Evolutionary conservation across 176 grass and related monocot genomes (phyloP).

Genomic region (Eleusine indica): DNA sequence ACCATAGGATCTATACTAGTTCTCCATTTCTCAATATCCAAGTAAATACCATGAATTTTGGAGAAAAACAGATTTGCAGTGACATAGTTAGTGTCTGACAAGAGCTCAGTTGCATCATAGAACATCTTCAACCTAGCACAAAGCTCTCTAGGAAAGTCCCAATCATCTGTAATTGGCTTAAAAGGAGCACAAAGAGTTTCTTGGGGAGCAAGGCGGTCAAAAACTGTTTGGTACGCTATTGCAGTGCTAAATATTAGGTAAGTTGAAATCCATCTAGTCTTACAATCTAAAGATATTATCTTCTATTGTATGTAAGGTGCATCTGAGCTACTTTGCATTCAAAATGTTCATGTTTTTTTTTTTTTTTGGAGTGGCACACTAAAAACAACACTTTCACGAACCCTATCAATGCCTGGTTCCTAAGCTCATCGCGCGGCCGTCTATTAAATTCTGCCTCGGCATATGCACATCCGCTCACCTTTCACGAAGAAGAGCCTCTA

Average conservation of each 20-base stretch:
- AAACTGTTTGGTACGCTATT: neutral
- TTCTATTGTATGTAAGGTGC: no score
- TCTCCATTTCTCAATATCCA: neutral
- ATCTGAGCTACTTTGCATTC: no score
- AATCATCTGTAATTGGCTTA: neutral
- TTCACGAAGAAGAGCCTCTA: no score
- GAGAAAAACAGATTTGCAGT: constrained; percentile 19
- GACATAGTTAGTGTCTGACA: constrained; percentile 24
- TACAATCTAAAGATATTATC: no score
- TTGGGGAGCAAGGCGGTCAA: neutral
- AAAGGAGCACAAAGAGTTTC: neutral
- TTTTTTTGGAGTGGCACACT: no score
- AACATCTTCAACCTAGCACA: constrained; percentile 9
- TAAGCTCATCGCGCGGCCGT: no score
- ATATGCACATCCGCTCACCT: no score
- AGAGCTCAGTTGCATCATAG: neutral
- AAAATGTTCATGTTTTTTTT: no score
- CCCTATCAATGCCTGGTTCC: no score
- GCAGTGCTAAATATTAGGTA: neutral
- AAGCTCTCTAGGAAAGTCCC: neutral
- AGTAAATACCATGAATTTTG: constrained; percentile 25
- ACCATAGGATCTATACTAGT: neutral
- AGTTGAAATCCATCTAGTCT: no score
- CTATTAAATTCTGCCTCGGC: no score
- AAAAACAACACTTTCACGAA: no score